A percentile compares a stretch with the other conserved stretches of the same genome.
Conservation (phyloP, 2,329 filamentous ascomycete species). For the Whalleya microplaca region DNA sequence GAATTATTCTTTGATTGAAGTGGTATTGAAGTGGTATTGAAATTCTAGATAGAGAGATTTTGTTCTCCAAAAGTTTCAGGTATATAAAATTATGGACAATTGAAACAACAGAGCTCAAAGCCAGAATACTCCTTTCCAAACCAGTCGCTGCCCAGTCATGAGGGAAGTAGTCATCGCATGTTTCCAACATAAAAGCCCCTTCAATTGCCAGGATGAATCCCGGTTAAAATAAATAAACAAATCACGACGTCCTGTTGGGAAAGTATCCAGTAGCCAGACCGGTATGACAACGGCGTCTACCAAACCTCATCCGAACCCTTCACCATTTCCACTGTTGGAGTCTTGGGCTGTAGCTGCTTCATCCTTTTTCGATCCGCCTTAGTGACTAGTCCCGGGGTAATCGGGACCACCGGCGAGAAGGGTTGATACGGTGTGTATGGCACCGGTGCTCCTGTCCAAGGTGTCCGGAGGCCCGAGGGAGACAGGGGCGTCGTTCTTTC, state of each 20-base stretch:
- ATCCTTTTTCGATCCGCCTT: slow-evolving; percentile 71
- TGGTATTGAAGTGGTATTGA: not conserved
- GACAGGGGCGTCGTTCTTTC: slow-evolving; percentile 59
- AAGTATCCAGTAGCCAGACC: not conserved
- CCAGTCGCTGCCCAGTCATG: not conserved
- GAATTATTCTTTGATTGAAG: no score
- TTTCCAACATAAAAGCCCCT: slow-evolving; percentile 13
- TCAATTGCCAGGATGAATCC: slow-evolving; percentile 11
- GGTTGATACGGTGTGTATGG: slow-evolving; percentile 83
- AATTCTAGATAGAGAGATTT: slow-evolving; percentile 10
- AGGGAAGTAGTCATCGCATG: not conserved
- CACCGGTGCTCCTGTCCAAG: slow-evolving; percentile 62
- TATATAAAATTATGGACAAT: slow-evolving; percentile 25
- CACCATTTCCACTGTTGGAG: slow-evolving; percentile 66
- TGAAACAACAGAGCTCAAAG: slow-evolving; percentile 8
- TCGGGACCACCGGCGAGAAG: slow-evolving; percentile 73
- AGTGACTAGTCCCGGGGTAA: slow-evolving; percentile 76
- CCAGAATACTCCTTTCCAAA: slow-evolving; percentile 8
- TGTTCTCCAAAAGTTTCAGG: slow-evolving; percentile 14
- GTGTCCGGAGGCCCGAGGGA: slow-evolving; percentile 63
- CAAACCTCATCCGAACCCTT: slow-evolving; percentile 66
- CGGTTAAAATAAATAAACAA: not conserved
- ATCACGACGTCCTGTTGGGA: not conserved
- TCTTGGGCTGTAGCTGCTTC: slow-evolving; percentile 66
- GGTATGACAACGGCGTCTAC: slow-evolving; percentile 43